Evolutionary conservation across 768 basidiomycete species (phyloP).

Genomic region (Cytidiella melzeri): DNA sequence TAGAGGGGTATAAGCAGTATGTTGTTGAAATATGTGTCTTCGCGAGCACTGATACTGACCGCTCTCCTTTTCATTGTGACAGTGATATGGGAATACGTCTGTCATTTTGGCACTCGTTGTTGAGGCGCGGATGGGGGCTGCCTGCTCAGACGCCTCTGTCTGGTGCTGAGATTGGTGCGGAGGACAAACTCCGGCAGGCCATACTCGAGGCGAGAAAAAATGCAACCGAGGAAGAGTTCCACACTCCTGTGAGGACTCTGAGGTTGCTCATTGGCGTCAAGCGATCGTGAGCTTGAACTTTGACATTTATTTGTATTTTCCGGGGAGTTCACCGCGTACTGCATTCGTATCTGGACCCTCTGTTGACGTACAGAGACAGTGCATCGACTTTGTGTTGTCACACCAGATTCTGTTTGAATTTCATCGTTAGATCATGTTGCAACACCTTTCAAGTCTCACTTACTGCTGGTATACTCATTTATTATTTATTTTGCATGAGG

Average conservation of each 20-base stretch:
- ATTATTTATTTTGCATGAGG: no score
- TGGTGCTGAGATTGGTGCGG: slow-evolving; percentile 3
- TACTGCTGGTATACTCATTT: no score
- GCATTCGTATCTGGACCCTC: no score
- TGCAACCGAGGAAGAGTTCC: slow-evolving; percentile 9
- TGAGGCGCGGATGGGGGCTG: slow-evolving; percentile 10
- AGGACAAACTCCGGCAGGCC: slow-evolving; percentile 11
- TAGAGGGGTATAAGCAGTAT: background rate
- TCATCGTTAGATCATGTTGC: no score
- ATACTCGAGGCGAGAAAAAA: slow-evolving; percentile 10
- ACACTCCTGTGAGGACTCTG: slow-evolving; percentile 3
- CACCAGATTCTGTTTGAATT: background rate
- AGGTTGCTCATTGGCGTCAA: slow-evolving; percentile 11
- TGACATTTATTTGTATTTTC: background rate
- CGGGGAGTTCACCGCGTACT: no score
- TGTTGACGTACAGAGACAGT: background rate
- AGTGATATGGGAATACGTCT: slow-evolving; percentile 15
- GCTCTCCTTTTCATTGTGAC: background rate
- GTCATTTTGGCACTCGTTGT: slow-evolving; percentile 12
- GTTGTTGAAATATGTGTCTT: background rate
- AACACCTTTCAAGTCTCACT: no score
- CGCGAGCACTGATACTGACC: background rate
- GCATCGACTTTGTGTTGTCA: background rate
- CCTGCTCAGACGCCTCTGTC: slow-evolving; percentile 5
- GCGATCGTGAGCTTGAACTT: background rate